Conservation (phyloP, 768 basidiomycete genomes). For the Rhodotorula toruloides region DNA sequence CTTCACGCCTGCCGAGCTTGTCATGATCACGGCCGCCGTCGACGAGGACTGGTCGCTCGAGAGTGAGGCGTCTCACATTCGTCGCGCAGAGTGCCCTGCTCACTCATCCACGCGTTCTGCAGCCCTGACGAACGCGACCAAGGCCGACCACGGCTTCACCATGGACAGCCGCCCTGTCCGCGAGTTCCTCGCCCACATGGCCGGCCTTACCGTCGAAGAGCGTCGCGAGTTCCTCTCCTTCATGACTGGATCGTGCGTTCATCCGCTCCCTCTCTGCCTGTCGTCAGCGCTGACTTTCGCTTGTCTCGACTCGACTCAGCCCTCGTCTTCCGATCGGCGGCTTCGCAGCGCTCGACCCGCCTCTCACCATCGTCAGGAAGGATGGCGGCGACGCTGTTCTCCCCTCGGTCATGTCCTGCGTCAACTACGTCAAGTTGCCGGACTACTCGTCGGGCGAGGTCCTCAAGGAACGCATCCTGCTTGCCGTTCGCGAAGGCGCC, state of each 20-base stretch:
- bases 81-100: conserved; percentile 9
- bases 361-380: conserved; percentile 92
- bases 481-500: conserved; percentile 87
- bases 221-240: conserved; percentile 91
- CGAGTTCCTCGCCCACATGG: conserved; percentile 79
- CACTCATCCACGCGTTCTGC: not conserved
- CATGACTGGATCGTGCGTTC: conserved; percentile 64
- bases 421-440: conserved; percentile 89
- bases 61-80: conserved; percentile 57
- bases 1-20: conserved; percentile 91
- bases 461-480: conserved; percentile 72
- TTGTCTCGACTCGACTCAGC: not conserved
- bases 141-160: conserved; percentile 98
- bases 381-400: conserved; percentile 66
- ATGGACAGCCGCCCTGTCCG: conserved; percentile 86
- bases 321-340: conserved; percentile 52
- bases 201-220: conserved; percentile 64
- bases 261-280: conserved; percentile 1
- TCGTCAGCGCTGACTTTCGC: conserved; percentile 2
- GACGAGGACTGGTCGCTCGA: conserved; percentile 96
- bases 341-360: conserved; percentile 89
- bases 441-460: conserved; percentile 84
- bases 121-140: conserved; percentile 84
- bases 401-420: conserved; percentile 99
- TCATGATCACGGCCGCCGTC: conserved; percentile 59